Base-by-base conservation (phyloP, 176 grass and related monocot genomes). In the Eleusine coracana region DNA sequence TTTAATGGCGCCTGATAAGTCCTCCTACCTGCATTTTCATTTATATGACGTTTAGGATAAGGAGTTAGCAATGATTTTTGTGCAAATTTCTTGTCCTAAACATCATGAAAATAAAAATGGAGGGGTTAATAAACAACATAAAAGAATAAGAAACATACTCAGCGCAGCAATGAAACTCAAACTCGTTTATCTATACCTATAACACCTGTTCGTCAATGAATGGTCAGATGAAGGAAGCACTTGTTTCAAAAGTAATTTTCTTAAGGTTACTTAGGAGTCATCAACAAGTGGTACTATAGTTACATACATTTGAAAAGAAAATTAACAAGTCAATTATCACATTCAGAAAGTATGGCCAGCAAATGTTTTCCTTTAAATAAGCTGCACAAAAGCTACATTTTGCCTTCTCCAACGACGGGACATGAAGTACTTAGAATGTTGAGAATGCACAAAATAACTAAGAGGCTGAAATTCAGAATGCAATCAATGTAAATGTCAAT, bases 401-500 rank as follows among this genome's bases (percentile, higher is more conserved):
- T 68, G 52, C 45, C 36, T 12, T 84, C 46, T 36, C 67, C 61
- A 44, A 6, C 66, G 8, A 7, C 41, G 66, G 21, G 25, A 29
- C 31, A 44, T 16, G 49, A 20, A 28, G 25, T 67, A 29, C 7
- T 71, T 29, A 13, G 10, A 34, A 13, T 31, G 51, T 45, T 48
- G 54, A 46, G 25, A 69, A 58, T 38, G 14, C 73, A 84, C 56
- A 37, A 76, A 67, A 76, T 14, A 34, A 34, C 31, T 34, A 34
- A 34, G 36, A 41, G 10, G 17, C 46, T 45, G n/a, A 68, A 68
- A 16, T 31, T 58, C 11, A 67, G 37, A 21, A 83, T 31, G 34
- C 42, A 83, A 83, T 20, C 56, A 60, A 71, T 10, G 40, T 59
- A 12, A 72, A 82, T 21, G 17, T 20, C 37, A 25, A 73, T 56